These are phyloP conservation scores for Cylindrotheca fusiformis DNA, from an alignment of 108 stramenopile genomes.

Conservation along the genomic window DNA sequence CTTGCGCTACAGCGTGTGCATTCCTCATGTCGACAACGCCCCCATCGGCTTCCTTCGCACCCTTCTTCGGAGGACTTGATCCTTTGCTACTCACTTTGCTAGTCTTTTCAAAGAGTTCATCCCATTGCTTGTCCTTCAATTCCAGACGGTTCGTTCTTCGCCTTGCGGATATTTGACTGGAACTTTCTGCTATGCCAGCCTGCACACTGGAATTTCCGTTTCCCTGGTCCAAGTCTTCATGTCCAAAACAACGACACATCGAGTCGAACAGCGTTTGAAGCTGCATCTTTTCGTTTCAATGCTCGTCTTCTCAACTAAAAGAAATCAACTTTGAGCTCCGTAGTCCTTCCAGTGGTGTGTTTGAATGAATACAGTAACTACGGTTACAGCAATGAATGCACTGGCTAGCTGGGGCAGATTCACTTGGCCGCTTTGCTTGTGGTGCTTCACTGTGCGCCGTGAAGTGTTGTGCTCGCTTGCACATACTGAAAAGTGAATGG, in stretches of 20 bases:
- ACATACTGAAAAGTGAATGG: too few species aligned
- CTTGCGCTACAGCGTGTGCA: conserved; percentile 29
- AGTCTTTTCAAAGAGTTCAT: conserved; percentile 39
- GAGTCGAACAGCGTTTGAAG: conserved; percentile 36
- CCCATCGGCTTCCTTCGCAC: neutral
- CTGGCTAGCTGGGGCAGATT: too few species aligned
- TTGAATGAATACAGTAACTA: too few species aligned
- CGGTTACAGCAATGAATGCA: too few species aligned
- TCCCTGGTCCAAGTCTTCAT: conserved; percentile 3
- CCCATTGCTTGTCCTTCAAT: conserved; percentile 41
- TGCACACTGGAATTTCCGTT: neutral
- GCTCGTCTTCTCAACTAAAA: too few species aligned
- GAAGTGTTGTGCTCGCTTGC: too few species aligned
- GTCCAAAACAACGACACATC: conserved; percentile 39
- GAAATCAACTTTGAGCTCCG: too few species aligned
- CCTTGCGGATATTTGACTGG: conserved; percentile 16
- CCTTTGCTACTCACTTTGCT: neutral
- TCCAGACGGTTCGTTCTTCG: conserved; percentile 38
- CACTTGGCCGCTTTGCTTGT: too few species aligned
- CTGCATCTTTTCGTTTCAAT: conserved; percentile 9
- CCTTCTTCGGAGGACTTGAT: neutral
- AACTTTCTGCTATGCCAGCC: neutral
- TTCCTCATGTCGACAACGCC: conserved; percentile 5
- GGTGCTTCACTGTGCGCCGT: too few species aligned
- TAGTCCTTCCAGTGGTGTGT: too few species aligned